Evolutionary conservation across 78 protist genomes (phyloP), one percentile per base, ranked within the genome.

Genomic region (Acrasis kona): DNA sequence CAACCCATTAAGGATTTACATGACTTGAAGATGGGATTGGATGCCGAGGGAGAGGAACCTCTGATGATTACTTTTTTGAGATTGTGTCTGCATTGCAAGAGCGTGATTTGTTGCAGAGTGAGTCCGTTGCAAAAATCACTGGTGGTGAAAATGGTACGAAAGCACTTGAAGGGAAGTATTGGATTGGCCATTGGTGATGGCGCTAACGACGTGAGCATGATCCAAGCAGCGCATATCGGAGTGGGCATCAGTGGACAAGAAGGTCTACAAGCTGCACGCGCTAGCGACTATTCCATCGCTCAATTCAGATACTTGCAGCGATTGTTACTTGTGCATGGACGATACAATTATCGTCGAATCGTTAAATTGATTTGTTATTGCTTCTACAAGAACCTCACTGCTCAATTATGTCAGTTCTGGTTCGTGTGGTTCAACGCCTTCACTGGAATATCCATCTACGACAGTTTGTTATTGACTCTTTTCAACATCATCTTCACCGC

Each of bases 151-250:
- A 31, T 91, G 74, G 72, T 86, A 29, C 41, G 65, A 28, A 10
- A n/a, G 27, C 1, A 10, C 6, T 37, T 58, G 8, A 31, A 8
- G 30, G 66, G 40, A 6, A 2, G 7, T 10, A 37, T 66, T 19
- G 30, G 77, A 30, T 79, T 90, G 7, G 90, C 91, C 38, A 80
- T 91, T 12, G 95, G 95, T 7, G 95, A 91, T 61, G 95, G 95
- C 3, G 95, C 89, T 41, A 91, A 91, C 78, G 95, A 91, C 36
- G 94, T 88, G 19, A 69, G 85, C 19, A 91, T 91, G 95, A 89
- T 91, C 34, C 75, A 78, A 65, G 27, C 35, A 8, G 90, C 90
- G 0, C 64, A 82, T 29, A 71, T 89, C 10, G 90, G 93, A 39
- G 65, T 85, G 7, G 92, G 92, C 28, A 81, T 88, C 34, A 9